These are phyloP conservation scores for Cyclotella kingstonii DNA, from an alignment of 108 stramenopile genomes.

Conservation along the genomic window DNA sequence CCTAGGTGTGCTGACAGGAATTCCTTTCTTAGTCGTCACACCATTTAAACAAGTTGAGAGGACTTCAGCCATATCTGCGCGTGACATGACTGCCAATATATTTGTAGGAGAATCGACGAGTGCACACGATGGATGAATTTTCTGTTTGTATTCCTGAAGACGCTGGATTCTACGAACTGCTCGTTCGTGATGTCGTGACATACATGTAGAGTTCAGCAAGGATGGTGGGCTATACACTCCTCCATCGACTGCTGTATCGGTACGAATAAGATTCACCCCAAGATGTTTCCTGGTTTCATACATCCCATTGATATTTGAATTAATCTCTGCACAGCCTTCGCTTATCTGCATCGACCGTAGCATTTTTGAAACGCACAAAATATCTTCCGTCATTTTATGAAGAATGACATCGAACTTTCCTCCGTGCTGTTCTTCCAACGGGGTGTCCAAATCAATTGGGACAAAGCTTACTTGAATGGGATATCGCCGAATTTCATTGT, in stretches of 20 bases:
- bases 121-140: conserved; percentile 59
- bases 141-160: conserved; percentile 58
- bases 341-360: conserved; percentile 7
- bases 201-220: too few species aligned
- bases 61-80: conserved; percentile 66
- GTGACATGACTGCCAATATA: conserved; percentile 76
- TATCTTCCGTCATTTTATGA: conserved; percentile 88
- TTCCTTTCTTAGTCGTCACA: conserved; percentile 55
- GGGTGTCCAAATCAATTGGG: conserved; percentile 72
- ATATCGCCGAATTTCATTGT: conserved; percentile 13
- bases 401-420: conserved; percentile 81
- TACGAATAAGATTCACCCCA: too few species aligned
- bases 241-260: too few species aligned
- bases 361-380: conserved; percentile 58
- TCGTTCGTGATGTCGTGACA: conserved; percentile 36
- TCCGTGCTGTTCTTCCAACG: conserved; percentile 81
- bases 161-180: conserved; percentile 62
- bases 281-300: conserved; percentile 5
- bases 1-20: conserved; percentile 64
- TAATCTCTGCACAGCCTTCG: not conserved
- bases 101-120: conserved; percentile 70
- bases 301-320: conserved; percentile 4
- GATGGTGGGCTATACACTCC: too few species aligned
- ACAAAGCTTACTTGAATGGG: conserved; percentile 80
- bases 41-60: conserved; percentile 54